Base-by-base conservation (phyloP, 495 filamentous ascomycete genomes). In the Neurospora sp. region DNA sequence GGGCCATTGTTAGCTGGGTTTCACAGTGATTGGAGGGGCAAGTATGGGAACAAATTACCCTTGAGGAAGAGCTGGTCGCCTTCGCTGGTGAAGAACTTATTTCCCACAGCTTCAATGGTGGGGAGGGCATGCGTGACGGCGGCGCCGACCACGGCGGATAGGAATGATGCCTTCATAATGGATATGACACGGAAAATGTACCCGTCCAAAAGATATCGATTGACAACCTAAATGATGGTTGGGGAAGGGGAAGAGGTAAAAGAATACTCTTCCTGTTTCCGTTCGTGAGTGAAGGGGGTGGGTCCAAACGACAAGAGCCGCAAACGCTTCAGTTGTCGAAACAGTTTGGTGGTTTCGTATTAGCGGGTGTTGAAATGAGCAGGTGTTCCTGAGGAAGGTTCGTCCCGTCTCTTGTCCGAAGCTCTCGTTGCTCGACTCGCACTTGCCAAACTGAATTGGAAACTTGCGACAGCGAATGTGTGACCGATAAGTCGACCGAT, bases 31-130 rank as follows among this genome's bases (percentile, higher is more conserved):
- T 41, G 9, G 48, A 31, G 69, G 9, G n/a, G 44, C 11, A 59
- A 14, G 35, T 38, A 11, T 74, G 9, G 46, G 12, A 37, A 27
- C 0, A 7, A 48, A 80, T 71, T 83, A 91, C 93, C 92, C 82
- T 94, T 95, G 78, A 95, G 87, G 82, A 88, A 96, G 82, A 90
- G 96, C 79, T 94, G 92, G 18, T 88, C 85, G 72, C 93, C 92
- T 81, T 93, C 87, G 75, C 85, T 88, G 72, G 88, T 89, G 83
- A 94, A 96, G 85, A 96, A 93, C 81, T 96, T 96, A 81, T 90
- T 88, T n/a, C 93, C 93, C 38, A 91, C 89, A 27, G 87, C 85
- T 16, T 87, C 86, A 77, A 96, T 91, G 41, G 88, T 87, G 39
- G 89, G 84, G 42, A 86, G 46, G 23, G 83, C 82, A 38, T 79